Base-by-base conservation (phyloP, 345 rosid species). In the Arabidopsis arenosa region DNA sequence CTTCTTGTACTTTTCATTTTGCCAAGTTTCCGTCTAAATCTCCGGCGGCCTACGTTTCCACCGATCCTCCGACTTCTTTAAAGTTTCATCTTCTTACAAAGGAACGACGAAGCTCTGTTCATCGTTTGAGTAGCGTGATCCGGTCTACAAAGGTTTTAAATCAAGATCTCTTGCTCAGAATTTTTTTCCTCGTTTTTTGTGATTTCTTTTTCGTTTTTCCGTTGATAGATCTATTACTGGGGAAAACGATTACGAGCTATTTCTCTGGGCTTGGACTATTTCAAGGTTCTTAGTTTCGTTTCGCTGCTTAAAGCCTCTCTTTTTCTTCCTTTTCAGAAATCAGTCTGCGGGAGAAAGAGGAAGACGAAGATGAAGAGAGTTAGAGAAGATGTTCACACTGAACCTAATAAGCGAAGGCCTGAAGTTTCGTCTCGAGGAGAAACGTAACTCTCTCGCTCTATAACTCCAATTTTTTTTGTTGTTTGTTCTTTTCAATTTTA, bases 361-460 rank as follows among this genome's bases (percentile, higher is more conserved):
- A 70, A 12, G 66, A 54, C 7, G 75, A 67, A 67, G 80, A 91
- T 91, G 97, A 91, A 91, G 89, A 85, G 96, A 84, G 84, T 82
- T 18, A 87, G 94, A 79, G 98, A 91, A 53, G 93, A 89, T 56
- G 88, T 75, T 68, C 75, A 76, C 75, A 82, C 77, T 79, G 68
- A 69, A 66, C 43, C 92, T 49, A 87, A 85, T 59, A 69, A 26
- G 49, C 77, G 80, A 61, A 80, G 84, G 71, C 89, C 93, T 18
- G 76, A 74, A 69, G 81, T 72, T 75, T 82, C 91, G 56, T 82
- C 98, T 70, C 82, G 83, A 54, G 96, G 88, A 71, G 97, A 91
- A 85, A 74, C 86, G 98, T 91, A 75, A 86, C 83, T 72, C 80
- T 73, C 26, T 68, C 26, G 17, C 63, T 15, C 81, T 39, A 4